These are phyloP conservation scores for Arthrobotrys pseudoclavata DNA, from an alignment of 2,329 filamentous ascomycete species.

Conservation along the genomic window DNA sequence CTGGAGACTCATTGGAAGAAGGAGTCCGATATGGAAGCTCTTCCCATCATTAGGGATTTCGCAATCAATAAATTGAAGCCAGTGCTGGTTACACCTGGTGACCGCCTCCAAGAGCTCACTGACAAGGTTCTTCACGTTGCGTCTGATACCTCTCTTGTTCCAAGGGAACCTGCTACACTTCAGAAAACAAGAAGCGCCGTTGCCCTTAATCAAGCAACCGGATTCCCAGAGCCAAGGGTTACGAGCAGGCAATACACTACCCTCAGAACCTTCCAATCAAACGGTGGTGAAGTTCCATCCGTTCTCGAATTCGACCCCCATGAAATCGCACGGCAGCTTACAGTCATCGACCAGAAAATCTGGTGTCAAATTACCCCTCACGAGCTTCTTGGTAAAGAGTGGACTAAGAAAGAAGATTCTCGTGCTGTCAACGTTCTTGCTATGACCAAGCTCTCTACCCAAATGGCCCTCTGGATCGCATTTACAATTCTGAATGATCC, in stretches of 20 bases:
- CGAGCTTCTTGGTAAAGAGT: slow-evolving; percentile 90
- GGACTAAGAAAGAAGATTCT: slow-evolving; percentile 87
- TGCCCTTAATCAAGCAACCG: slow-evolving; percentile 34
- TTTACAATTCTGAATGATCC: slow-evolving; percentile 89
- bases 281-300: slow-evolving; percentile 76
- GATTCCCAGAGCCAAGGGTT: slow-evolving; percentile 77
- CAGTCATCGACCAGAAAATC: slow-evolving; percentile 88
- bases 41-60: slow-evolving; percentile 83
- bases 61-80: slow-evolving; percentile 78
- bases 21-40: slow-evolving; percentile 80
- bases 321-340: slow-evolving; percentile 91
- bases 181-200: slow-evolving; percentile 71
- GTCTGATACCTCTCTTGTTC: slow-evolving; percentile 79
- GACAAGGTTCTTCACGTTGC: slow-evolving; percentile 79
- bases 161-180: slow-evolving; percentile 80
- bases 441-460: slow-evolving; percentile 92
- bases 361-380: slow-evolving; percentile 94
- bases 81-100: slow-evolving; percentile 81
- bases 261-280: slow-evolving; percentile 79
- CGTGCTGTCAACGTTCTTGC: slow-evolving; percentile 90
- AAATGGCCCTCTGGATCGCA: slow-evolving; percentile 90
- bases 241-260: slow-evolving; percentile 81
- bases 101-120: slow-evolving; percentile 82
- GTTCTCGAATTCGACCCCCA: slow-evolving; percentile 92
- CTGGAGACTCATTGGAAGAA: slow-evolving; percentile 94